Evolutionary conservation across 2,329 filamentous ascomycete species (phyloP).

Genomic region (Ophiostoma tasmaniense): DNA sequence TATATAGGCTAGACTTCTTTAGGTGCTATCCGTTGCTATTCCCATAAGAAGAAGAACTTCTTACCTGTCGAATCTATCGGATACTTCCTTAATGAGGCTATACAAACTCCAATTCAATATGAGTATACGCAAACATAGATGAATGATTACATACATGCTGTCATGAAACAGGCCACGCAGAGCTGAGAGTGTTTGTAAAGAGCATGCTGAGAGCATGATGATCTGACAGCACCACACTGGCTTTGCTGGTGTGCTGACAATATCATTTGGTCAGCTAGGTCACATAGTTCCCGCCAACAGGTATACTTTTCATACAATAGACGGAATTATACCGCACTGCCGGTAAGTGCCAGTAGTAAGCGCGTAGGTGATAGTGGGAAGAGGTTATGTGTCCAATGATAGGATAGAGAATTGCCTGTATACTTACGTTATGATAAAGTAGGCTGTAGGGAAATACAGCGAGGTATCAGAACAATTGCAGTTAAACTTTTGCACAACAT

Average conservation of each 20-base stretch:
- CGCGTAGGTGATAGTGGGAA: no score
- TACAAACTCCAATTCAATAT: not conserved
- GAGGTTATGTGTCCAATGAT: no score
- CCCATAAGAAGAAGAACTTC: not conserved
- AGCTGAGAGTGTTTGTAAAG: not conserved
- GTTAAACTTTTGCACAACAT: not conserved
- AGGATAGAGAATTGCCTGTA: no score
- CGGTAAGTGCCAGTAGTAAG: not conserved
- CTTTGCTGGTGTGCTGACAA: not conserved
- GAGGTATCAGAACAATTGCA: not conserved
- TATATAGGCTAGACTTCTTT: not conserved
- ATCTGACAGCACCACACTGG: not conserved
- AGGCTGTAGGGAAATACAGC: not conserved
- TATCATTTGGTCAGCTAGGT: not conserved
- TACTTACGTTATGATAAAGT: no score
- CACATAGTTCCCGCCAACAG: not conserved
- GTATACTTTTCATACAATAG: not conserved
- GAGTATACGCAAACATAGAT: no score
- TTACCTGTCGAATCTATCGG: not conserved
- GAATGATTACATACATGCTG: no score
- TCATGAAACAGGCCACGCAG: not conserved
- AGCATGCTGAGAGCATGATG: not conserved
- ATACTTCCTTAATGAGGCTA: not conserved
- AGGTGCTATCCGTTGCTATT: not conserved
- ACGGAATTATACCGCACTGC: not conserved